Percentiles rank a stretch among this genome's conserved stretches.
These are phyloP conservation scores for Fagus crenata DNA, from an alignment of 306 rosid genomes.

Conservation along the genomic window DNA sequence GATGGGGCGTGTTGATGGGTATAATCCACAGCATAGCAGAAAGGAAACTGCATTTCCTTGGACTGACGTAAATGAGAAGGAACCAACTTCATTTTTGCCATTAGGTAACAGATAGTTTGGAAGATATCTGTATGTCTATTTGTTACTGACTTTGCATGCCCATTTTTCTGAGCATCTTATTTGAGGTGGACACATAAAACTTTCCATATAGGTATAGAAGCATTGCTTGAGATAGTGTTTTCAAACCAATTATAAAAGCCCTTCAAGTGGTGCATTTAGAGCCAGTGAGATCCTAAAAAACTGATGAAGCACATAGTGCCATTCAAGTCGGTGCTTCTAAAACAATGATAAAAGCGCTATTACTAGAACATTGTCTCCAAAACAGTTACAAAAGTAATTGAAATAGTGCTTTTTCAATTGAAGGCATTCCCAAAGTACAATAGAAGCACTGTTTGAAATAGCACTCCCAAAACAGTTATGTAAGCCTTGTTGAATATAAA, in stretches of 20 bases:
- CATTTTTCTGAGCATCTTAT: neutral
- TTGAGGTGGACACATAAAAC: neutral
- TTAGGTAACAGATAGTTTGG: slow-evolving; percentile 42
- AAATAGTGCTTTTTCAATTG: neutral
- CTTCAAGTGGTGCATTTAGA: neutral
- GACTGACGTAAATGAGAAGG: slow-evolving; percentile 73
- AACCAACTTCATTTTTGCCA: slow-evolving; percentile 38
- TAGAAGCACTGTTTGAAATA: neutral
- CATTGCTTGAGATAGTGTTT: neutral
- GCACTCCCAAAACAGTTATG: neutral
- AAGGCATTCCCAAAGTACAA: neutral
- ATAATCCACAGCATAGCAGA: slow-evolving; percentile 55
- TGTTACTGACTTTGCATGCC: neutral
- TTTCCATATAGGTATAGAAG: neutral
- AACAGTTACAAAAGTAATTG: neutral
- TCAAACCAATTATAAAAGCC: neutral
- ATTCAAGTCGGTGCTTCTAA: neutral
- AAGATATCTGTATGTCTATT: neutral
- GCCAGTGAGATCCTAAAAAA: neutral
- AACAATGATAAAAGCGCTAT: neutral
- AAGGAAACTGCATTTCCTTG: slow-evolving; percentile 68
- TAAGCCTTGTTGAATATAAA: neutral
- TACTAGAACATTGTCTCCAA: too few relatives aligned
- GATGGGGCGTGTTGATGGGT: slow-evolving; percentile 97
- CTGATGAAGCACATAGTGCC: neutral